These are phyloP conservation scores for Fragaria vesca DNA, from an alignment of 306 rosid species.

Conservation along the genomic window DNA sequence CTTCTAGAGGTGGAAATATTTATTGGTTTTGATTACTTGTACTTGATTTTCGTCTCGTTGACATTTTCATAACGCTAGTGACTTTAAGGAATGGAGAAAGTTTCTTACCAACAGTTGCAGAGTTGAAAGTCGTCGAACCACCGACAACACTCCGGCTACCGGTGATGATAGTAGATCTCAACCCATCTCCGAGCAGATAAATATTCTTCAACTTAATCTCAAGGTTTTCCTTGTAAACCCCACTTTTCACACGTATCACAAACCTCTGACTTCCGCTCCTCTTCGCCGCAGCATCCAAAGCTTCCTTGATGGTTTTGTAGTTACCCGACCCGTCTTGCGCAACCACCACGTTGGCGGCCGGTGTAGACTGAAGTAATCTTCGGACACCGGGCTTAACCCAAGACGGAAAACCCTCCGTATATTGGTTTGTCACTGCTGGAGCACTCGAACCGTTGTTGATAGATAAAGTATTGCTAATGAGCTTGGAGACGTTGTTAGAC, in stretches of 20 bases:
- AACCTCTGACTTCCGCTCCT: conserved; percentile 42
- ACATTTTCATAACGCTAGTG: conserved; percentile 6
- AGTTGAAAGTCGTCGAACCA: conserved; percentile 54
- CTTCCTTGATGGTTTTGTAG: conserved; percentile 36
- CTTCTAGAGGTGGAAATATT: neutral
- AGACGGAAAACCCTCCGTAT: conserved; percentile 38
- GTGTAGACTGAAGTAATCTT: conserved; percentile 41
- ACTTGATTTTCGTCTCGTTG: neutral
- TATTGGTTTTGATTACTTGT: neutral
- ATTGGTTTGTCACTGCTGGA: conserved; percentile 5
- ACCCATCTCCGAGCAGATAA: conserved; percentile 48
- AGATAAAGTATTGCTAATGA: conserved; percentile 44
- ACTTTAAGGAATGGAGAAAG: neutral
- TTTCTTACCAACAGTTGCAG: conserved; percentile 57
- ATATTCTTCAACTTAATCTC: conserved; percentile 47
- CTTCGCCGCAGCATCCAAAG: conserved; percentile 38
- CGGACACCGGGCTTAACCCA: conserved; percentile 45
- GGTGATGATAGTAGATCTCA: conserved; percentile 44
- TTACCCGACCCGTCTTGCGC: conserved; percentile 60
- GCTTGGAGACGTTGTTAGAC: conserved; percentile 48
- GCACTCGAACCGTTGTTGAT: conserved; percentile 30
- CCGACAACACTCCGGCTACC: conserved; percentile 51
- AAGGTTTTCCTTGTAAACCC: conserved; percentile 48
- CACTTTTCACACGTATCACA: conserved; percentile 47
- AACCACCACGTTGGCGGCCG: conserved; percentile 41